Percentiles rank a stretch among this genome's conserved stretches.
Conservation (phyloP, 2,329 filamentous ascomycete species). For the Dothidotthia symphoricarpi region DNA sequence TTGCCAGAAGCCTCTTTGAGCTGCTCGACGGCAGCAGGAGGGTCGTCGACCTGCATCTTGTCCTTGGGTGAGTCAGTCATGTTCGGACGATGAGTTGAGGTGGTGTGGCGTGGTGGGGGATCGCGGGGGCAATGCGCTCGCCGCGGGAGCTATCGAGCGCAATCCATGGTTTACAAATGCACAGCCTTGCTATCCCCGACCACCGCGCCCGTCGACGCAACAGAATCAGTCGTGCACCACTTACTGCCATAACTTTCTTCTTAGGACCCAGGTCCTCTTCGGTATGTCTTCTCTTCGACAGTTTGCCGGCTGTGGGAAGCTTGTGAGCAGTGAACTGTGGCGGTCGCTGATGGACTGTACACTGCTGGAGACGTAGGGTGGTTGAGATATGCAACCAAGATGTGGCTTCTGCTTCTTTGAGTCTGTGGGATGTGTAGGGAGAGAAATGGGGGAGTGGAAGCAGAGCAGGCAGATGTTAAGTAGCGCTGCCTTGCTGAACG, state of each 20-base stretch:
- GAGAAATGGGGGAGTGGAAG: too few species aligned
- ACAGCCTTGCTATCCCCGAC: slow-evolving; percentile 19
- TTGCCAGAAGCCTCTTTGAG: slow-evolving; percentile 50
- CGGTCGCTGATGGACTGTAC: slow-evolving; percentile 12
- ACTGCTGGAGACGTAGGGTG: too few species aligned
- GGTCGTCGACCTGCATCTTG: slow-evolving; percentile 63
- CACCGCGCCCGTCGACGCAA: slow-evolving; percentile 4
- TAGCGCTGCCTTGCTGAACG: too few species aligned
- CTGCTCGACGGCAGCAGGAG: slow-evolving; percentile 58
- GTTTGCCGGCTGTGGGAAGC: slow-evolving; percentile 38
- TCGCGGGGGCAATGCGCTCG: slow-evolving; percentile 2
- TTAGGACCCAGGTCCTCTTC: slow-evolving; percentile 41
- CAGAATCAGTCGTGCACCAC: slow-evolving; percentile 22
- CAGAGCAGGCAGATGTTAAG: too few species aligned
- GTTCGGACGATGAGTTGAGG: not conserved
- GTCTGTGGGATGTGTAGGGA: slow-evolving; percentile 20
- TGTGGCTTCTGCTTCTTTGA: too few species aligned
- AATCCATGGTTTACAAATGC: slow-evolving; percentile 26
- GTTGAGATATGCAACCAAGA: too few species aligned
- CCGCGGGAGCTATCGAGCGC: slow-evolving; percentile 7
- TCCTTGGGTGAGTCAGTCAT: slow-evolving; percentile 42
- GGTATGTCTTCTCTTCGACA: slow-evolving; percentile 45
- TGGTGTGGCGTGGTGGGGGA: not conserved
- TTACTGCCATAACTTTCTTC: slow-evolving; percentile 45
- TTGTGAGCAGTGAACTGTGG: slow-evolving; percentile 24